Evolutionary conservation across 1,284 basidiomycete genomes (phyloP).

Genomic region (Fomes fomentarius): DNA sequence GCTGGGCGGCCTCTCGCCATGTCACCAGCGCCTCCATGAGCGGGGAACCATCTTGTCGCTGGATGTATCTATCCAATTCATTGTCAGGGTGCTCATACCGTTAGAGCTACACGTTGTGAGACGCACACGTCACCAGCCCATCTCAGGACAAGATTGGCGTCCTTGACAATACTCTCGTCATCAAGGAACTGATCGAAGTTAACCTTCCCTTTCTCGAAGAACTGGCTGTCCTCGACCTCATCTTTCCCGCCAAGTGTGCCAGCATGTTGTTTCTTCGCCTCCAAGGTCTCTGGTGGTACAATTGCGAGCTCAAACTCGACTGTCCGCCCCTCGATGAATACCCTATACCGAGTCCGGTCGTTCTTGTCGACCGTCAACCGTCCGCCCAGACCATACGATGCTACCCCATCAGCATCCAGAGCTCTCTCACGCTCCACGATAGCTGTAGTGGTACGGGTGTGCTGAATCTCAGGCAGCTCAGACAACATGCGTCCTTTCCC

Average conservation of each 20-base stretch:
- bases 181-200: conserved; percentile 58
- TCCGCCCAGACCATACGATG: conserved; percentile 52
- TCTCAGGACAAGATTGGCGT: conserved; percentile 62
- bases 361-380: conserved; percentile 50
- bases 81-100: too few species aligned
- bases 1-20: conserved; percentile 59
- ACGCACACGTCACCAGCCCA: conserved; percentile 67
- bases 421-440: background rate
- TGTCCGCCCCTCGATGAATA: conserved; percentile 57
- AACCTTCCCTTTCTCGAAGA: conserved; percentile 59
- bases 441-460: conserved; percentile 2
- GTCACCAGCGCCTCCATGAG: conserved; percentile 66
- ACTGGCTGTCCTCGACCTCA: conserved; percentile 51
- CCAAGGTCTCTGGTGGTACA: conserved; percentile 32
- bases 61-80: conserved; percentile 63
- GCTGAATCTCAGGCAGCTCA: conserved; percentile 14
- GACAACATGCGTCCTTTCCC: conserved; percentile 30
- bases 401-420: conserved; percentile 13
- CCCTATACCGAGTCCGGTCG: conserved; percentile 56
- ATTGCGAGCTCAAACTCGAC: conserved; percentile 68
- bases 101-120: too few species aligned
- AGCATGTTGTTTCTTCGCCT: conserved; percentile 28
- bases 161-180: conserved; percentile 55
- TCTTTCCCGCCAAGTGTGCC: conserved; percentile 43
- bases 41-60: conserved; percentile 61